Evolutionary conservation across 2,329 filamentous ascomycete genomes (phyloP).

Genomic region (Didymella pomorum): DNA sequence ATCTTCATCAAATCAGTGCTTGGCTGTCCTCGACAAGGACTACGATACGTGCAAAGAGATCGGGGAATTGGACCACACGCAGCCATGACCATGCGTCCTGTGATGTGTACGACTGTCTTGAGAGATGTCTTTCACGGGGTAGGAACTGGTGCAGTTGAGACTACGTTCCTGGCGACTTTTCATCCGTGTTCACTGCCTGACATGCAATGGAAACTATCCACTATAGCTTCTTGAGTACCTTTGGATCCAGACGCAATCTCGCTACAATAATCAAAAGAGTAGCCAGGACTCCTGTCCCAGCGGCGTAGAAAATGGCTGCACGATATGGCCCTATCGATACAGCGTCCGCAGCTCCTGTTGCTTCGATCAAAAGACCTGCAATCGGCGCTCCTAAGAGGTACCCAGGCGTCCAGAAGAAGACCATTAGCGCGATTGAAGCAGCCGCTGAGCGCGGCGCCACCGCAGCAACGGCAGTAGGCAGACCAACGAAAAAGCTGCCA

Average conservation of each 20-base stretch:
- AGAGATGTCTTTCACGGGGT: no score
- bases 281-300: conserved; percentile 30
- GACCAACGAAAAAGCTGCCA: conserved; percentile 39
- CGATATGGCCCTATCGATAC: conserved; percentile 32
- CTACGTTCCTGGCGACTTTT: no score
- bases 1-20: no score
- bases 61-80: no score
- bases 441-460: conserved; percentile 40
- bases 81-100: no score
- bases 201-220: no score
- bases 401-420: conserved; percentile 37
- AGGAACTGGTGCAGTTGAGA: no score
- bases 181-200: no score
- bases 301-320: conserved; percentile 44
- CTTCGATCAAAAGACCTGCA: conserved; percentile 38
- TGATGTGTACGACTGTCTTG: no score
- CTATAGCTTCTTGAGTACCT: neutral
- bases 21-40: no score
- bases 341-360: conserved; percentile 25
- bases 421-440: conserved; percentile 40
- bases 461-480: conserved; percentile 40
- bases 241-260: neutral
- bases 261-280: neutral
- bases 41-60: no score
- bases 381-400: conserved; percentile 42